A percentile compares a stretch with the other conserved stretches of the same genome.
phyloP scores from a whole-genome alignment of 257 asterid species.

The Ophiorrhiza pumila region DNA sequence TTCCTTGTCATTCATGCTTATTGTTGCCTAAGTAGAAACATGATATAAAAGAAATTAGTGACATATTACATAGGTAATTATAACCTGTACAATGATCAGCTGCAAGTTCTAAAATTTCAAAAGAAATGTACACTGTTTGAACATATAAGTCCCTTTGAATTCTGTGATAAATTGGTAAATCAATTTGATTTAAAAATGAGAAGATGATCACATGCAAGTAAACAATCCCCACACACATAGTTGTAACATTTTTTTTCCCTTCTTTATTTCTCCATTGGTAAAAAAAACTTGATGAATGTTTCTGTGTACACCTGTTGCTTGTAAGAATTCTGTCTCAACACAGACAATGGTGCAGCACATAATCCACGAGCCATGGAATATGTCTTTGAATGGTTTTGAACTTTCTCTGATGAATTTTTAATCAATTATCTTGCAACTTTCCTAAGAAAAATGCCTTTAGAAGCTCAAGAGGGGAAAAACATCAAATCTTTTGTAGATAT shows the following conservation, averaged over 20 bases:
- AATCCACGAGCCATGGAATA: conserved; percentile 2
- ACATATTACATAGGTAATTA: neutral
- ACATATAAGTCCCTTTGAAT: neutral
- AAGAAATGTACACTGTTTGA: too few species aligned
- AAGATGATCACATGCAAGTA: neutral
- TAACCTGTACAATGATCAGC: too few species aligned
- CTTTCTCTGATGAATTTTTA: neutral
- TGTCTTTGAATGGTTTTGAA: neutral
- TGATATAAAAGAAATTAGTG: neutral
- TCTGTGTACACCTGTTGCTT: neutral
- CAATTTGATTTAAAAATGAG: neutral
- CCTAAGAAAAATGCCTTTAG: neutral
- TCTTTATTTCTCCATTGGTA: neutral
- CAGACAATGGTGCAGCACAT: neutral
- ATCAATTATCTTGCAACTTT: conserved; percentile 8
- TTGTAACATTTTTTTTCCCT: too few species aligned
- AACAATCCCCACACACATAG: too few species aligned
- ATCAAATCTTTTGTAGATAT: too few species aligned
- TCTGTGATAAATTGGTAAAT: neutral
- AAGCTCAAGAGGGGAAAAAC: too few species aligned
- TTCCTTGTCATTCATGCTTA: neutral
- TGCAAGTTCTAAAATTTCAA: neutral
- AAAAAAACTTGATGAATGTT: neutral
- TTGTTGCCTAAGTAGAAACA: neutral
- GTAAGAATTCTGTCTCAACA: conserved; percentile 4